Evolutionary conservation across 768 basidiomycete species (phyloP), one percentile per base, ranked within the genome.

Genomic region (Dioszegia crocea): DNA sequence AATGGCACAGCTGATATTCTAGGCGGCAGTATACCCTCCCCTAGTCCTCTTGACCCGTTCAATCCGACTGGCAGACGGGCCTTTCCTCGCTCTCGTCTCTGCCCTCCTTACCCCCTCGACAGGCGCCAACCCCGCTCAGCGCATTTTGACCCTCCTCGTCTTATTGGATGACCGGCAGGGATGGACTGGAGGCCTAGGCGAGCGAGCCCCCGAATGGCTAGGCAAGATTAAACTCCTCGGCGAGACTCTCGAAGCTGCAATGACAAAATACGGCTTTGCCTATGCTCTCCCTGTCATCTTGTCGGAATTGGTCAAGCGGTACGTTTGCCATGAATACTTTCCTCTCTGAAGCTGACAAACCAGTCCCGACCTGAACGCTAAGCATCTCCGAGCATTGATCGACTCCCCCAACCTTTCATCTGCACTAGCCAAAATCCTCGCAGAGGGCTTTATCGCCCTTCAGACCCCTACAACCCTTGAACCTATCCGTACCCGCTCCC

Each of bases 11-110:
- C 41, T 46, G 48, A 21, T 6, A 21, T 31, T 40, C 19, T 48
- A 72, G 68, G 67, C 73, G 19, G 70, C 75, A 21, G 68, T 75
- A 2, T 74, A 71, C 53, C 73, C 75, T 10, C 65, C 73, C 12
- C 52, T 75, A n/a, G 53, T 76, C 38, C 66, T 76, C 17, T 65
- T 75, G 27, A 63, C 70, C 17, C 66, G 75, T 24, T 64, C 70
- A 1, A 52, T 73, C 12, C 64, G 61, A 9, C 68, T 76, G 12
- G 70, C 73, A 17, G 63, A 71, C 21, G 74, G 56, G 11, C 70
- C 74, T 2, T 73, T 74, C 63, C 46, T 60, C 2, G 72, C 65
- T 14, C 21, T 76, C 17, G 57, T 74, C 11, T 56, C 56, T 3
- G 59, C 68, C 19, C 53, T 76, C 10, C 40, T 68, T 16, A 67